Base-by-base conservation (phyloP, 805 yeast genomes). In the Martiniozyma abietophila region DNA sequence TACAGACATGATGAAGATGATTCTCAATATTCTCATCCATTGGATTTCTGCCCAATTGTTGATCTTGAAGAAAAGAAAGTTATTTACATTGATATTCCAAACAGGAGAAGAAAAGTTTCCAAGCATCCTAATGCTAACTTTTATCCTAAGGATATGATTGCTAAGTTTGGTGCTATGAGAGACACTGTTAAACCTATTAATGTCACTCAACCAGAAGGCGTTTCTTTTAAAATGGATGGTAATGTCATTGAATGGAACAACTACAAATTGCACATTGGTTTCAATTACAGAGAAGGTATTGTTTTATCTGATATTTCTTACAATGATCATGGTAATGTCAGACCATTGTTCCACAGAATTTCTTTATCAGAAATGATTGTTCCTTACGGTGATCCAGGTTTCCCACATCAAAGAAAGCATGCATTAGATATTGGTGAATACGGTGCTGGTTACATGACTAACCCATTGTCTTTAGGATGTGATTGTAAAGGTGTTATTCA, bases 401-500 rank as follows among this genome's bases (percentile, higher is more conserved):
- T 68, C 61, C 88, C 86, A 36, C 89, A 80, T 55, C 86, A 80
- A 53, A 69, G 92, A 62, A 81, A 81, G 59, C 92, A 81, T 50
- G 92, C 92, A 28, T 73, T 81, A 59, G 92, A 81, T 60, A 74
- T 81, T 46, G 92, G 92, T 56, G 92, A 81, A 58, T 80, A 80
- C 54, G 92, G 92, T 62, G 89, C 86, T 42, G 92, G 92, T 51
- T 74, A 74, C 64, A 75, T 81, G 76, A 77, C 92, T 35, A 81
- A 81, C 60, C 82, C 88, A 22, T 66, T 81, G 44, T 62, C 80
- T 15, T 67, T 80, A 36, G 89, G 89, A 27, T 81, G 92, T 56
- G 92, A 81, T 58, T 81, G 92, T 64, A 80, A 81, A 57, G 92
- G 92, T 54, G 84, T 74, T 29, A 81, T 81, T 48, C 88, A 82